phyloP scores from a whole-genome alignment of 208 protist species.

The Leishmania arabica region DNA sequence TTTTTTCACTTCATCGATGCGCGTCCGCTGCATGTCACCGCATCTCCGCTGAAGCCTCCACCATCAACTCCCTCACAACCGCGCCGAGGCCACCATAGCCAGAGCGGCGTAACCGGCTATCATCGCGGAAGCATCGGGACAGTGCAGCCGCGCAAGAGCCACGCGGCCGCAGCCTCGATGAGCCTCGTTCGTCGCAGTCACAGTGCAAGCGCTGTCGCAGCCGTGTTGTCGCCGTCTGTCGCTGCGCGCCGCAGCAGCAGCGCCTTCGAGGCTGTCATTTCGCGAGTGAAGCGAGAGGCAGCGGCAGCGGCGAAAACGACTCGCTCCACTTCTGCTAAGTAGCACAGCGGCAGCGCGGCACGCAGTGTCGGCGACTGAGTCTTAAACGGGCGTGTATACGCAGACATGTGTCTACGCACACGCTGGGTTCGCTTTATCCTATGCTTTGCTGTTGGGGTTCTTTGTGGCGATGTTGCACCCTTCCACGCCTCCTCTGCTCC shows the following conservation, averaged over 20 bases:
- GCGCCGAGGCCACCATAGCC: constrained; percentile 11
- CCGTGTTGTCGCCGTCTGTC: background rate
- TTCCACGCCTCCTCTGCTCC: background rate
- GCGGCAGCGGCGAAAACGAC: constrained; percentile 8
- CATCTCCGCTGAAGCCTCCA: constrained; percentile 23
- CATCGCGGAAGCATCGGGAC: background rate
- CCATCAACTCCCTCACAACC: background rate
- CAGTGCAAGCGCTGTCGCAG: constrained; percentile 8
- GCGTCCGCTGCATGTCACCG: constrained; percentile 42
- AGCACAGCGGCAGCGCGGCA: background rate
- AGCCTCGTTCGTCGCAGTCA: constrained; percentile 28
- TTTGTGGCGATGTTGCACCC: background rate
- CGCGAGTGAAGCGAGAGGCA: constrained; percentile 30
- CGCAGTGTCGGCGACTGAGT: background rate
- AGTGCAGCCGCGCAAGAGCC: background rate
- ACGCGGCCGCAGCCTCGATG: constrained; percentile 13
- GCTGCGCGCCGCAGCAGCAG: constrained; percentile 6
- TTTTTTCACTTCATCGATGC: constrained; percentile 78
- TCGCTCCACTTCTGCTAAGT: constrained; percentile 6
- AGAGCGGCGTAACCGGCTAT: background rate
- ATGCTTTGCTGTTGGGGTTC: background rate
- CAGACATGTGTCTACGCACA: background rate
- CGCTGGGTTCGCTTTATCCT: background rate
- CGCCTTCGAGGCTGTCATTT: constrained; percentile 31
- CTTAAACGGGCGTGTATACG: background rate